These are phyloP conservation scores for Excoecaria cochinchinensis DNA, from an alignment of 345 rosid species.

Conservation along the genomic window DNA sequence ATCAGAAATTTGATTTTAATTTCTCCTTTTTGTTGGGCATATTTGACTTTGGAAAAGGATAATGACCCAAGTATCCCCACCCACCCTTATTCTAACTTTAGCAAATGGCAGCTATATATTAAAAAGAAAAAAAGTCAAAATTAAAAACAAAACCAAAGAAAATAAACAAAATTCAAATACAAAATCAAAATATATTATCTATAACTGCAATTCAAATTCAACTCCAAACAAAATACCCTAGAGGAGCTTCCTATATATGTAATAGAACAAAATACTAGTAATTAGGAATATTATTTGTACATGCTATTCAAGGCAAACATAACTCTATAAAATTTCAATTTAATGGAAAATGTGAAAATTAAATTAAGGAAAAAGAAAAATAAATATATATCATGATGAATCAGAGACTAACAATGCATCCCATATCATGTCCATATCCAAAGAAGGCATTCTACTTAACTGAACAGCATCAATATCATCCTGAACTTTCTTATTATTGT, in stretches of 20 bases:
- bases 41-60: constrained; percentile 9
- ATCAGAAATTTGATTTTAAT: background rate
- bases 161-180: background rate
- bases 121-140: background rate
- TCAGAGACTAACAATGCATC: constrained; percentile 74
- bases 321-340: background rate
- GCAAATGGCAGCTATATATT: constrained; percentile 5
- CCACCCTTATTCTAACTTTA: background rate
- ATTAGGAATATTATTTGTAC: background rate
- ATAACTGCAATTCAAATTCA: background rate
- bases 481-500: constrained; percentile 17
- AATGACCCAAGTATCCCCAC: background rate
- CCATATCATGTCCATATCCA: constrained; percentile 98
- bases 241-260: background rate
- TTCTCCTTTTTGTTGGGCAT: background rate
- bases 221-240: background rate
- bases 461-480: constrained; percentile 63
- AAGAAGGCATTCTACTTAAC: constrained; percentile 93
- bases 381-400: constrained; percentile 35
- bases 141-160: background rate
- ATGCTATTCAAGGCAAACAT: constrained; percentile 7
- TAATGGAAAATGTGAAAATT: background rate
- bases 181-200: background rate
- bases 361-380: background rate
- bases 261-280: background rate